A percentile compares a stretch with the other conserved stretches of the same genome.
Conservation (phyloP, 2,329 filamentous ascomycete genomes). For the Grosmannia huntii region DNA sequence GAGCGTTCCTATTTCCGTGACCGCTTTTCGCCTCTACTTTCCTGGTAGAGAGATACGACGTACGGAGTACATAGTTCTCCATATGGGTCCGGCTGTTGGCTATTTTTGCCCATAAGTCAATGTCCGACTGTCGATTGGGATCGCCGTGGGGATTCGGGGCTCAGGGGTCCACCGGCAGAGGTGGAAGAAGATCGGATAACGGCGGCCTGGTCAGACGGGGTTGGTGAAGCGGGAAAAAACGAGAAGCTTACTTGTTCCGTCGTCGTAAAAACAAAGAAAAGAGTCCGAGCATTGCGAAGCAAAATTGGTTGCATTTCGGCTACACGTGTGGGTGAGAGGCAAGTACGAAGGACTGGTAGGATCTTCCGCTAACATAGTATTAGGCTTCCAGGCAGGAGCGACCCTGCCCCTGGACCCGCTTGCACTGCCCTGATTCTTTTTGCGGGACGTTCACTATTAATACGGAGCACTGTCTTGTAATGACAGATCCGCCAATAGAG, state of each 20-base stretch:
- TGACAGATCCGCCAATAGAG: not conserved
- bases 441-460: not conserved
- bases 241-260: too few relatives aligned
- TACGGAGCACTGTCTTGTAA: too few relatives aligned
- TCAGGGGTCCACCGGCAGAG: not conserved
- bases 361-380: too few relatives aligned
- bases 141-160: not conserved
- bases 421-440: not conserved
- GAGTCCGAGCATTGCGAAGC: not conserved
- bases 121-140: not conserved
- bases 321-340: not conserved
- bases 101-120: not conserved
- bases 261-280: not conserved
- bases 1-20: not conserved
- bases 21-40: not conserved
- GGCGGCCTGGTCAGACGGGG: not conserved
- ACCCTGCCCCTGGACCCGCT: not conserved
- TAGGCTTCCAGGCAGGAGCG: not conserved
- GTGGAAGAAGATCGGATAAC: not conserved
- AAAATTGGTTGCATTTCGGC: not conserved
- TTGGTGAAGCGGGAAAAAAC: not conserved
- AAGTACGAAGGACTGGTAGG: too few relatives aligned
- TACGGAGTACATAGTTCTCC: too few relatives aligned
- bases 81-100: not conserved
- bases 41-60: too few relatives aligned